Evolutionary conservation across 495 filamentous ascomycete genomes (phyloP).

Genomic region (Darksidea phi): DNA sequence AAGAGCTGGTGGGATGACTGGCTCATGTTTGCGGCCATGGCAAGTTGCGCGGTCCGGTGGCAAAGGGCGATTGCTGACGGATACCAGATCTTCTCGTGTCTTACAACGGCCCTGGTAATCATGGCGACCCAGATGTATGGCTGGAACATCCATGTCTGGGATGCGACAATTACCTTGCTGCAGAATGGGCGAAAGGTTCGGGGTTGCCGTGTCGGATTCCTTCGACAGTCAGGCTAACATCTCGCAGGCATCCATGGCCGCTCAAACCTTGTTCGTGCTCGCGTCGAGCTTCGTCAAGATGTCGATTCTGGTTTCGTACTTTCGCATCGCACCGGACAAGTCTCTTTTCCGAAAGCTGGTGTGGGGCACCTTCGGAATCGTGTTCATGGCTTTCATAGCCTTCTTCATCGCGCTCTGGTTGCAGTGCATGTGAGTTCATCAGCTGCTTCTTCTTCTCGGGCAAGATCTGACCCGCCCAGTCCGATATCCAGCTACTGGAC

Average conservation of each 20-base stretch:
- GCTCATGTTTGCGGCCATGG: constrained; percentile 32
- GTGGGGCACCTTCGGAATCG: constrained; percentile 27
- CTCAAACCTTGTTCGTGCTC: constrained; percentile 34
- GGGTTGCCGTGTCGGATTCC: not conserved
- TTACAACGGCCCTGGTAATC: constrained; percentile 32
- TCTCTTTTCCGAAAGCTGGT: constrained; percentile 32
- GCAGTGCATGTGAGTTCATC: constrained; percentile 31
- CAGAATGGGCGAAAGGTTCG: constrained; percentile 34
- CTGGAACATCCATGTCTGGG: constrained; percentile 39
- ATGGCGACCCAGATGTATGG: constrained; percentile 33
- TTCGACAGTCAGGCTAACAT: constrained; percentile 1
- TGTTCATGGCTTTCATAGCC: constrained; percentile 30
- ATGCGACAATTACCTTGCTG: constrained; percentile 17
- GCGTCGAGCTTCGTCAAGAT: constrained; percentile 37
- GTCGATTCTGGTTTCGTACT: constrained; percentile 37
- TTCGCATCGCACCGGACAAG: constrained; percentile 31
- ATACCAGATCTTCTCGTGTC: constrained; percentile 30
- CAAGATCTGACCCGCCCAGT: constrained; percentile 7
- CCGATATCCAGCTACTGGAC: constrained; percentile 34
- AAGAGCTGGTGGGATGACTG: constrained; percentile 37
- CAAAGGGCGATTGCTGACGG: not conserved
- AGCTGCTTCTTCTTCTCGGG: not conserved
- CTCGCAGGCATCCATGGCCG: constrained; percentile 33
- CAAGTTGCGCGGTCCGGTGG: constrained; percentile 4
- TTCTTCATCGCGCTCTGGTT: constrained; percentile 33